Percentiles rank a stretch among this genome's conserved stretches.
Conservation (phyloP, 192 early-diverging fungal genomes). For the Cetraspora pellucida region DNA sequence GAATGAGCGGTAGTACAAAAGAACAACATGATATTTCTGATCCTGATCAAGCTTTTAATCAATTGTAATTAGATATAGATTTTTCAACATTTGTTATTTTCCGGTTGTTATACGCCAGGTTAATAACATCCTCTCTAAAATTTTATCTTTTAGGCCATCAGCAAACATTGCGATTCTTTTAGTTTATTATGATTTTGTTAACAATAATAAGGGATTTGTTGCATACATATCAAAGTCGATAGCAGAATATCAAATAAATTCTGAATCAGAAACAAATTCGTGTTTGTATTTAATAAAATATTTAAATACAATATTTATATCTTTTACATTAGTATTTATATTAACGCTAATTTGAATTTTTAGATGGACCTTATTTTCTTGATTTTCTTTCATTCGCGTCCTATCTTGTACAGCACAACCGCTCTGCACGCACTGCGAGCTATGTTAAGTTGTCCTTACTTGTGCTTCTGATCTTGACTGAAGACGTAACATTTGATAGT, state of each 20-base stretch:
- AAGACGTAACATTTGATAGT: slow-evolving; percentile 45
- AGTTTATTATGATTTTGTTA: slow-evolving; percentile 51
- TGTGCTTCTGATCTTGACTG: slow-evolving; percentile 45
- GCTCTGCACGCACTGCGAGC: slow-evolving; percentile 41
- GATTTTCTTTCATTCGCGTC: slow-evolving; percentile 53
- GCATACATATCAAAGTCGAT: slow-evolving; percentile 35
- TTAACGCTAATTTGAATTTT: background rate
- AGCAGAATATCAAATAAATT: slow-evolving; percentile 3
- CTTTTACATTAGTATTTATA: background rate
- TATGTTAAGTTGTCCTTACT: slow-evolving; percentile 55
- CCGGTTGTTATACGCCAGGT: background rate
- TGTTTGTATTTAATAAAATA: background rate
- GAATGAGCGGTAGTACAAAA: slow-evolving; percentile 19
- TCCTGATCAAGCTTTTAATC: slow-evolving; percentile 42
- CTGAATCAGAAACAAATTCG: background rate
- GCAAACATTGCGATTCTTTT: slow-evolving; percentile 46
- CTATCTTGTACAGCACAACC: slow-evolving; percentile 55
- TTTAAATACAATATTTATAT: background rate
- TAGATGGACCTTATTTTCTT: slow-evolving; percentile 24
- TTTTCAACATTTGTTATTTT: background rate
- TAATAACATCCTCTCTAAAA: background rate
- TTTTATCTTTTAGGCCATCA: slow-evolving; percentile 44
- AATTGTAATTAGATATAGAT: slow-evolving; percentile 35
- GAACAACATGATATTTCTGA: slow-evolving; percentile 29
- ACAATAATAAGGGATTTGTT: slow-evolving; percentile 48